Base-by-base conservation (phyloP, 352 stramenopile genomes). In the Phytophthora tentaculata region DNA sequence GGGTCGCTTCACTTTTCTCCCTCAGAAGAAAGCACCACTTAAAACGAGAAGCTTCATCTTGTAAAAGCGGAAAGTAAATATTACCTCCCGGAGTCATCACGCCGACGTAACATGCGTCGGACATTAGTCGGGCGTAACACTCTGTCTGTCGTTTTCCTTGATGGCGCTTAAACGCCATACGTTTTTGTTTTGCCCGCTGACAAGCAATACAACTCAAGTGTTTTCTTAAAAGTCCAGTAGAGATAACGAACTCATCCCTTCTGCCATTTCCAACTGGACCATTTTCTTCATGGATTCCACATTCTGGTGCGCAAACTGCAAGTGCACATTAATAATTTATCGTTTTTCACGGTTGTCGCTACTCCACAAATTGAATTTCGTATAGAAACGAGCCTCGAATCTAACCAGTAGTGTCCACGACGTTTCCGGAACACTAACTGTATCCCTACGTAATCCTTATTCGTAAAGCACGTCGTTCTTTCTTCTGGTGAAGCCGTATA, bases 191-290 rank as follows among this genome's bases (percentile, higher is more conserved):
- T 2, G 52, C 35, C 17, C 52, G 32, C 22, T 59, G 52, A 17
- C 35, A 59, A 29, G 29, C 52, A 49, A 49, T 59, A 10, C 52
- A 59, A 5, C 52, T n/a, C n/a, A n/a, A n/a, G n/a, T n/a, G n/a
- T n/a, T n/a, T n/a, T n/a, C n/a, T n/a, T n/a, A n/a, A n/a, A n/a
- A n/a, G n/a, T n/a, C n/a, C n/a, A n/a, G n/a, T n/a, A n/a, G n/a
- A n/a, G n/a, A n/a, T n/a, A 59, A 19, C 2, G 9, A 12, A 7
- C 37, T 35, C 13, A 59, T 49, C 2, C 52, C 32, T 13, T 49
- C 52, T 5, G 49, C 35, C 52, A 45, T 22, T 45, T 45, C 1
- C 17, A 45, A 19, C 37, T 45, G 37, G 7, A 20, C 14, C 37
- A 44, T 44, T 8, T 44, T 44, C 17, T 19, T 44, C 37, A 45